Base-by-base conservation (phyloP, 345 rosid genomes). In the Linum lewisii region DNA sequence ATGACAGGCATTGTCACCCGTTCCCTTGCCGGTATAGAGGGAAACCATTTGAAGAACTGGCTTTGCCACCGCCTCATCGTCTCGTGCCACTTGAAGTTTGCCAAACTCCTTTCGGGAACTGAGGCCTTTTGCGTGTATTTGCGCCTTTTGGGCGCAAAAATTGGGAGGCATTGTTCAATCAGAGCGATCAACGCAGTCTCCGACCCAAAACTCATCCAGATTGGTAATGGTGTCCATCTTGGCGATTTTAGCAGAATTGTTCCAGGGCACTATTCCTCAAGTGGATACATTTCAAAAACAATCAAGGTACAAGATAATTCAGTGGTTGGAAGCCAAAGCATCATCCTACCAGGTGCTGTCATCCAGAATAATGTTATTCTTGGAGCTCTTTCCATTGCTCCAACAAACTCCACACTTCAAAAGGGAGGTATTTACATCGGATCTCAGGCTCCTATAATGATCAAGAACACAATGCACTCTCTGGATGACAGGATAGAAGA, bases 401-500 rank as follows among this genome's bases (percentile, higher is more conserved):
- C 90, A 7, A 51, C 69, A 63, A 69, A 80, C 68, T 73, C 83
- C 23, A 67, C 75, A 52, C 87, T 84, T 54, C 78, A 51, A 36
- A 64, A 49, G 0, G 90, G 87, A 4, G 90, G 90, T 3, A 67
- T 84, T 49, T 84, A 82, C 67, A 53, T 84, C 42, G 87, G 90
- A 1, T 82, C 90, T 38, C 82, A 78, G 38, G 63, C 70, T 44
- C 82, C 84, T 7, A 65, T 78, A 58, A 82, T 82, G 87, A 73
- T 80, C 55, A 84, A 80, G 74, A 84, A 84, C 75, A 78, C 79
- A 2, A 63, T 68, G 69, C 87, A 82, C 54, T 72, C 77, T 63
- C 66, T 84, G 69, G 90, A 82, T 66, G 87, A 82, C 24, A 67
- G 90, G 63, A 82, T 84, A 56, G 87, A 84, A 73, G 87, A 84